A percentile compares a stretch with the other conserved stretches of the same genome.
phyloP scores from a whole-genome alignment of 768 basidiomycete species.

The Pholiota molesta region DNA sequence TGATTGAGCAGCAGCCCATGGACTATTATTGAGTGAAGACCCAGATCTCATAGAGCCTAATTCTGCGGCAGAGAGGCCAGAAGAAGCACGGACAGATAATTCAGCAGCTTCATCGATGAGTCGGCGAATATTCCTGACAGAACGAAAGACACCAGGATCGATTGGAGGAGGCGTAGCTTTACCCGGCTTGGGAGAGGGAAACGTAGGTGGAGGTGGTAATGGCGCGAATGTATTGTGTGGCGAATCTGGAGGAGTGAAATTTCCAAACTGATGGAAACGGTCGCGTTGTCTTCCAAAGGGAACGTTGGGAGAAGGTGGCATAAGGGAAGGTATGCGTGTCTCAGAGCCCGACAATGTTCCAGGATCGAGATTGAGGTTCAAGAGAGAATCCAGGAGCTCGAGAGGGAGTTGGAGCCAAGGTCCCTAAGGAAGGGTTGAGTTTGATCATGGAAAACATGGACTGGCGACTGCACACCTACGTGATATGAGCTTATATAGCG shows the following conservation, averaged over 20 bases:
- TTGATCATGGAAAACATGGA: slow-evolving; percentile 12
- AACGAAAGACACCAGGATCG: slow-evolving; percentile 86
- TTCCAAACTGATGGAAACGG: slow-evolving; percentile 45
- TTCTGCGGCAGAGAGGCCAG: slow-evolving; percentile 77
- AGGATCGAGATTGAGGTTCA: slow-evolving; percentile 78
- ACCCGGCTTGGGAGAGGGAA: slow-evolving; percentile 60
- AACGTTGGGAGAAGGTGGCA: slow-evolving; percentile 30
- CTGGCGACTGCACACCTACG: slow-evolving; percentile 48
- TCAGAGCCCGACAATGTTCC: slow-evolving; percentile 56
- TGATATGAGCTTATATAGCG: slow-evolving; percentile 91
- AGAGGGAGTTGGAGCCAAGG: slow-evolving; percentile 91
- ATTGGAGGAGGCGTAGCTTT: slow-evolving; percentile 84
- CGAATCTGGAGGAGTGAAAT: slow-evolving; percentile 50
- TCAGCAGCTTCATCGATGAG: slow-evolving; percentile 91
- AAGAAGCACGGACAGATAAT: slow-evolving; percentile 84
- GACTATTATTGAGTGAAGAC: slow-evolving; percentile 41
- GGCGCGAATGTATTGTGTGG: slow-evolving; percentile 35
- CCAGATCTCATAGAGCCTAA: slow-evolving; percentile 64
- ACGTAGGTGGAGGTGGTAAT: slow-evolving; percentile 44
- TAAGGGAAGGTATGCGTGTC: slow-evolving; percentile 38
- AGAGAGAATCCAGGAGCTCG: slow-evolving; percentile 82
- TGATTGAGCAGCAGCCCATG: slow-evolving; percentile 67
- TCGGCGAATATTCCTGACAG: slow-evolving; percentile 71
- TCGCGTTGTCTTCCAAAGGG: slow-evolving; percentile 43
- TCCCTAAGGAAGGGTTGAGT: slow-evolving; percentile 53